Conservation (phyloP, 2,329 filamentous ascomycete species). For the Cladosporium sp. region DNA sequence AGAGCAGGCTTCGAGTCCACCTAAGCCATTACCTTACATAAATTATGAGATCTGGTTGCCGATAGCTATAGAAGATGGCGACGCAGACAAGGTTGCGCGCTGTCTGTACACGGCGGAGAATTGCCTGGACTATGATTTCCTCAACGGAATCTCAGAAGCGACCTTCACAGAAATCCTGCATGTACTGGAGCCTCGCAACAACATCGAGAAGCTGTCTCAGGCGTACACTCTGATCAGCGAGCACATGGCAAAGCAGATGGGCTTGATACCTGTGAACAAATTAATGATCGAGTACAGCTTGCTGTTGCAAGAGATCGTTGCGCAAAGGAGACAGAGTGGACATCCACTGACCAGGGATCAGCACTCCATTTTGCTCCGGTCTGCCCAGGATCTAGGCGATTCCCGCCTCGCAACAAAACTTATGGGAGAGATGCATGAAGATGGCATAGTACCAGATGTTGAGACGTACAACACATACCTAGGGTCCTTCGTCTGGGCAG, state of each 20-base stretch:
- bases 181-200: conserved; percentile 56
- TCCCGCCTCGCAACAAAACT: conserved; percentile 43
- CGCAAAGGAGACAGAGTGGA: conserved; percentile 40
- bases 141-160: conserved; percentile 50
- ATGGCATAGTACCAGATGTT: conserved; percentile 45
- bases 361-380: conserved; percentile 55
- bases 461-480: conserved; percentile 59
- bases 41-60: conserved; percentile 28
- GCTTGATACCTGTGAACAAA: conserved; percentile 39
- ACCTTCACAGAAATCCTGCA: conserved; percentile 66
- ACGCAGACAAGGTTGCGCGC: conserved; percentile 29
- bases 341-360: conserved; percentile 46
- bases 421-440: conserved; percentile 48
- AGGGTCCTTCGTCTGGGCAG: conserved; percentile 49
- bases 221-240: conserved; percentile 54
- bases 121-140: conserved; percentile 30
- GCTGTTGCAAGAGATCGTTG: conserved; percentile 41
- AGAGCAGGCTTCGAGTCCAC: background rate
- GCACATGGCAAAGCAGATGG: conserved; percentile 45
- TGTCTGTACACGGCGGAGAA: conserved; percentile 30
- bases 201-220: conserved; percentile 46
- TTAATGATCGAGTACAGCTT: conserved; percentile 43
- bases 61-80: conserved; percentile 23
- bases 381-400: conserved; percentile 51
- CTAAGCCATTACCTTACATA: conserved; percentile 23